Base-by-base conservation (phyloP, 2,329 filamentous ascomycete species). In the Apiospora saccharicola region DNA sequence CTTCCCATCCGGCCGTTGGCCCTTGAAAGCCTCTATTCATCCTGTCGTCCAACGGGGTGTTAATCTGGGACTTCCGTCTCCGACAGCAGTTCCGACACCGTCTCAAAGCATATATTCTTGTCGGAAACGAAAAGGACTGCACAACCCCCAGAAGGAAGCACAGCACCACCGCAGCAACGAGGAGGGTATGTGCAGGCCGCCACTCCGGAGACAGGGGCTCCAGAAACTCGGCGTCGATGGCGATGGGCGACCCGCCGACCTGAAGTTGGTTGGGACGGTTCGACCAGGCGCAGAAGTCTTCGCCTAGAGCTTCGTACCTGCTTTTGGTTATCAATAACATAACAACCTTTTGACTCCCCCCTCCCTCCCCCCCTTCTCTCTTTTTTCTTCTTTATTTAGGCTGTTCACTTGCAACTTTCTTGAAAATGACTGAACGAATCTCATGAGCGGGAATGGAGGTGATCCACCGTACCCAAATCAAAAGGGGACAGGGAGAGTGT, bases 231-330 rank as follows among this genome's bases (percentile, higher is more conserved):
- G 70, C 53, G 43, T 71, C 69, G 30, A 73, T 67, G 26, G 72
- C 70, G 4, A 73, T 61, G 26, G 69, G 43, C 13, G 67, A 70
- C 49, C 46, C 57, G 26, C 69, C 67, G 46, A 30, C 71, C 6
- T 37, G 57, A 2, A 70, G 26, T 5, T 51, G 69, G 30, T 69
- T 43, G 7, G 72, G 72, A 43, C 70, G 69, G 16, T 41, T 24
- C 14, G 69, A 44, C 72, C 72, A 73, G 34, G 41, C 46, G 67
- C 72, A 73, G 46, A 73, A 73, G 53, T 73, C 72, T 41, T 73
- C 67, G 53, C 72, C 72, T 46, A 71, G 67, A 13, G 67, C 41
- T 22, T 67, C 67, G 41, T 67, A 71, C 47, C 72, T 73, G 26
- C 22, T 68, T 47, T 4, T 14, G 10, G 22, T 3, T 12, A 26